These are phyloP conservation scores for Fibroporia radiculosa DNA, from an alignment of 768 basidiomycete species.

Conservation along the genomic window DNA sequence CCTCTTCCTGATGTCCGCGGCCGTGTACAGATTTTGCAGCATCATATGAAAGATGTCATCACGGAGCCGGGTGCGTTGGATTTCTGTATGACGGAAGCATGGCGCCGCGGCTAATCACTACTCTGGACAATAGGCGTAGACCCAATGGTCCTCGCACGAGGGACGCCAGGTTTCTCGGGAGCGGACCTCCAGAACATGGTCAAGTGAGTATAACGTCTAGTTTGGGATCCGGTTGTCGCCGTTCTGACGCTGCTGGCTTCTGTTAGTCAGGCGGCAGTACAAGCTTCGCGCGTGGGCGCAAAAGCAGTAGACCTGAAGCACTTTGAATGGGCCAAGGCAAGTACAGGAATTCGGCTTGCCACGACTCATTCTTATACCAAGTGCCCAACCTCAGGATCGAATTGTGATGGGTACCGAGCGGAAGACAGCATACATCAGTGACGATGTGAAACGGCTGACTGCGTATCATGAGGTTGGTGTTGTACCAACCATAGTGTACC, in stretches of 20 bases:
- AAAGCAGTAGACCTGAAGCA: slow-evolving; percentile 68
- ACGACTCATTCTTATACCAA: too few species aligned
- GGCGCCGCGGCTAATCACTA: slow-evolving; percentile 2
- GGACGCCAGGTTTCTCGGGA: slow-evolving; percentile 93
- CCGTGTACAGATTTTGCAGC: slow-evolving; percentile 85
- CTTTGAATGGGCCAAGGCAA: slow-evolving; percentile 96
- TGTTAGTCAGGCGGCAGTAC: slow-evolving; percentile 80
- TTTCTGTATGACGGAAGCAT: neutral
- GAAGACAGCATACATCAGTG: slow-evolving; percentile 81
- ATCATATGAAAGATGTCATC: slow-evolving; percentile 81
- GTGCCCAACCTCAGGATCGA: slow-evolving; percentile 67
- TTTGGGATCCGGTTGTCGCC: neutral
- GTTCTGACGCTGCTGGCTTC: neutral
- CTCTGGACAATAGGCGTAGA: slow-evolving; percentile 56
- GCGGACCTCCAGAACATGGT: slow-evolving; percentile 97
- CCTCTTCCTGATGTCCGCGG: slow-evolving; percentile 93
- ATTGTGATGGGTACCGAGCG: slow-evolving; percentile 97
- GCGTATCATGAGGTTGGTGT: slow-evolving; percentile 87
- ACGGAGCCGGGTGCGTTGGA: slow-evolving; percentile 43
- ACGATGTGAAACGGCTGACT: slow-evolving; percentile 80
- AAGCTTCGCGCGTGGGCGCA: slow-evolving; percentile 82
- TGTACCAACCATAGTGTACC: neutral
- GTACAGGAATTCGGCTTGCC: neutral
- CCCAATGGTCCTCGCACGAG: slow-evolving; percentile 81
- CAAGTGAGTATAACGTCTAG: slow-evolving; percentile 59